phyloP scores from a whole-genome alignment of 2,329 filamentous ascomycete genomes.

The Fusarium staphyleae region DNA sequence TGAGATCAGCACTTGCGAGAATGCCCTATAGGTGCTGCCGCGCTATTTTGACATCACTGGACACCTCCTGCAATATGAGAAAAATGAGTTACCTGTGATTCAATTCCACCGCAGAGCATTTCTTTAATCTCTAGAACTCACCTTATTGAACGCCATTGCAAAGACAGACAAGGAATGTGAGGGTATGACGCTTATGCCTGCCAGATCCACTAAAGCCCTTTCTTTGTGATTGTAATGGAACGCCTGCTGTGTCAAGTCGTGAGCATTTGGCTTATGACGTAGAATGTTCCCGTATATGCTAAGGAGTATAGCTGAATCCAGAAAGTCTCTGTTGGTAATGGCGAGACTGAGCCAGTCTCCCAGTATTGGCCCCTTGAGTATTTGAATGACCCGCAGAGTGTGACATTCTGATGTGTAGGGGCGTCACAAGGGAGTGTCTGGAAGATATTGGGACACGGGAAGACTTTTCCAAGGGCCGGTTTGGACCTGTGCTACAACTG shows the following conservation, averaged over 20 bases:
- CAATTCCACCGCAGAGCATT: not conserved
- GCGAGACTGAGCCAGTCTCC: constrained; percentile 19
- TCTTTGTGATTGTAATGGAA: constrained; percentile 20
- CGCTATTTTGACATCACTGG: not conserved
- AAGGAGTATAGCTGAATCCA: constrained; percentile 8
- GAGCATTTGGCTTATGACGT: not conserved
- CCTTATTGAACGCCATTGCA: constrained; percentile 16
- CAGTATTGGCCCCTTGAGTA: not conserved
- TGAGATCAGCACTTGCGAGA: not conserved
- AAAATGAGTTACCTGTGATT: not conserved
- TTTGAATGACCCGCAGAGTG: not conserved
- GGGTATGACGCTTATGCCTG: too few relatives aligned
- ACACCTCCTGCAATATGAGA: not conserved
- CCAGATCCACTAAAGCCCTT: not conserved
- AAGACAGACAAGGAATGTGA: too few relatives aligned
- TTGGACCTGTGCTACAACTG: too few relatives aligned
- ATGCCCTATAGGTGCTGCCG: not conserved
- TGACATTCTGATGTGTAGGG: too few relatives aligned
- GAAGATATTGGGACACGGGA: not conserved
- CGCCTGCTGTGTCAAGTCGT: not conserved
- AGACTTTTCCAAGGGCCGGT: not conserved
- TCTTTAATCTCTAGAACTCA: too few relatives aligned
- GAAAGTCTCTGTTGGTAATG: constrained; percentile 8
- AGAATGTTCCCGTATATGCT: not conserved
- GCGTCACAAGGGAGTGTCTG: too few relatives aligned